Percentiles rank a stretch among this genome's conserved stretches.
phyloP scores from a whole-genome alignment of 2,329 filamentous ascomycete genomes.

The Botrytis elliptica region DNA sequence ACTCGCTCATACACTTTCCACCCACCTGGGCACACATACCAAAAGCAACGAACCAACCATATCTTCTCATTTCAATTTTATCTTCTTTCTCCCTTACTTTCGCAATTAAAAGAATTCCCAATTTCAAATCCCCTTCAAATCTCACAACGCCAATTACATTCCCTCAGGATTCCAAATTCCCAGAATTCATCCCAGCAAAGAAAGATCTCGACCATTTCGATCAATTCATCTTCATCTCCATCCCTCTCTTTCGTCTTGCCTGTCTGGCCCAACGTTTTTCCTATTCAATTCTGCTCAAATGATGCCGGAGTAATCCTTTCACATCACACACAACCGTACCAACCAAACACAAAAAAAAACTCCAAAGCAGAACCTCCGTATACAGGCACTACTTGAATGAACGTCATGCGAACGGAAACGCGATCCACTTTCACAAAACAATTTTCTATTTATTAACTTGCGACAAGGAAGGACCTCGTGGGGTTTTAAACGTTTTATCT shows the following conservation, averaged over 20 bases:
- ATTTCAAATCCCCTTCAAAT: conserved; percentile 4
- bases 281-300: background rate
- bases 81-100: conserved; percentile 20
- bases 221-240: background rate
- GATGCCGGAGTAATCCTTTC: background rate
- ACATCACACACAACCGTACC: background rate
- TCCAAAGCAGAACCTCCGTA: background rate
- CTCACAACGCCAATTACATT: conserved; percentile 10
- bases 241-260: conserved; percentile 2
- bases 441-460: conserved; percentile 19
- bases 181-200: background rate
- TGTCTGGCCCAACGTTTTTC: conserved; percentile 4
- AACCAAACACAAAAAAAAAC: background rate
- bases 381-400: conserved; percentile 2
- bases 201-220: conserved; percentile 9
- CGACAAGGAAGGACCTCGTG: conserved; percentile 23
- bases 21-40: conserved; percentile 2
- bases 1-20: background rate
- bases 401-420: conserved; percentile 19
- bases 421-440: conserved; percentile 16
- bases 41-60: conserved; percentile 17
- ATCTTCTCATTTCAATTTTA: conserved; percentile 5
- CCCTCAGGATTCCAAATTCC: background rate
- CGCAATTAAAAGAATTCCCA: conserved; percentile 19
- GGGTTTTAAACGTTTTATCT: conserved; percentile 5